These are phyloP conservation scores for Saposhnikovia divaricata DNA, from an alignment of 129 eudicot genomes.

Conservation along the genomic window DNA sequence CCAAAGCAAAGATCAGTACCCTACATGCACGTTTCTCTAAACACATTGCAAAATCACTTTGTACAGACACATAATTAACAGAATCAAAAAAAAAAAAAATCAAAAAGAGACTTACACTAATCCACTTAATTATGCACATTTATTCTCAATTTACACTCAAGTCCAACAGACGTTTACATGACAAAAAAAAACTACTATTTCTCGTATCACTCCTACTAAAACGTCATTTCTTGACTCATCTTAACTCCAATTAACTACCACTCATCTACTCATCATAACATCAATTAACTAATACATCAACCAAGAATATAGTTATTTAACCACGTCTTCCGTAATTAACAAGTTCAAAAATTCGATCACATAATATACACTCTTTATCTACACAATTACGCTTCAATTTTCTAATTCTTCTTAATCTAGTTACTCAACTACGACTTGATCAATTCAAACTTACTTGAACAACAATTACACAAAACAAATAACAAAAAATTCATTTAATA, in stretches of 20 bases:
- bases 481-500: neutral
- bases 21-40: neutral
- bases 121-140: neutral
- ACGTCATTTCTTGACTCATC: neutral
- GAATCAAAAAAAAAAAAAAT: neutral
- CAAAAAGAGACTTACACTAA: neutral
- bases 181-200: neutral
- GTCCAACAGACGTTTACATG: neutral
- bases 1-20: neutral
- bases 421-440: neutral
- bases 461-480: neutral
- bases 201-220: neutral
- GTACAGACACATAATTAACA: neutral
- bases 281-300: neutral
- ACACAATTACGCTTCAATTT: neutral
- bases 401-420: neutral
- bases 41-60: neutral
- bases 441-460: neutral
- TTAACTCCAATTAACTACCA: neutral
- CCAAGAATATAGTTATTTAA: neutral
- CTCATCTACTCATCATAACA: neutral
- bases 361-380: neutral
- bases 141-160: neutral
- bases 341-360: neutral
- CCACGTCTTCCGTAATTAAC: neutral